Percentiles rank a stretch among this genome's conserved stretches.
Conservation (phyloP, 768 basidiomycete genomes). For the Phlegmacium glaucopus region DNA sequence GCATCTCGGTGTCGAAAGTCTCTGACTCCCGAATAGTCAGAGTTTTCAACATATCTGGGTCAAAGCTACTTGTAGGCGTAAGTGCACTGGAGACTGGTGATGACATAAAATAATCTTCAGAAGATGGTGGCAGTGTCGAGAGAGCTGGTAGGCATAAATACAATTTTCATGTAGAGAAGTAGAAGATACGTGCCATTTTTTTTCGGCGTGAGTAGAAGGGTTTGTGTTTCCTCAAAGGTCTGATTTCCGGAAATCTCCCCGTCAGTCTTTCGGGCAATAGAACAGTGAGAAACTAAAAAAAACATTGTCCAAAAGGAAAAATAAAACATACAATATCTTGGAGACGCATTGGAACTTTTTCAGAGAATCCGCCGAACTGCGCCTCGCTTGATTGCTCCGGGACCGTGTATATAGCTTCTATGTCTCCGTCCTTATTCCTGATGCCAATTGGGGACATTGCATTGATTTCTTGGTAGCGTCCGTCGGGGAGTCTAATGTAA, state of each 20-base stretch:
- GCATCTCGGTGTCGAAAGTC: slow-evolving; percentile 42
- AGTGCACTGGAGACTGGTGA: slow-evolving; percentile 28
- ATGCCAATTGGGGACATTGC: slow-evolving; percentile 51
- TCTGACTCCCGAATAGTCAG: slow-evolving; percentile 17
- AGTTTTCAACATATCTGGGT: slow-evolving; percentile 30
- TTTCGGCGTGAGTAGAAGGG: slow-evolving; percentile 22
- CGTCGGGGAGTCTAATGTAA: slow-evolving; percentile 33
- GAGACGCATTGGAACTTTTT: slow-evolving; percentile 50
- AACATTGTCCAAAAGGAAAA: not conserved
- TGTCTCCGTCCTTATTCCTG: slow-evolving; percentile 50
- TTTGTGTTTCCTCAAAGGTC: slow-evolving; percentile 50
- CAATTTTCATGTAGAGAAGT: not conserved
- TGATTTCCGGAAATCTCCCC: slow-evolving; percentile 9
- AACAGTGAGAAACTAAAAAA: not conserved
- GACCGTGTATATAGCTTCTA: slow-evolving; percentile 38
- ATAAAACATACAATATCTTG: slow-evolving; percentile 47
- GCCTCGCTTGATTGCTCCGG: slow-evolving; percentile 38
- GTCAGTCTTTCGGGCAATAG: slow-evolving; percentile 9
- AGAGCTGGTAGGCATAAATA: not conserved
- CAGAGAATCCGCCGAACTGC: slow-evolving; percentile 48
- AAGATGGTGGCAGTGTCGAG: slow-evolving; percentile 4
- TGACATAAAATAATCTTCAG: slow-evolving; percentile 7
- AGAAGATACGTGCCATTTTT: slow-evolving; percentile 1
- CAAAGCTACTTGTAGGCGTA: slow-evolving; percentile 11
- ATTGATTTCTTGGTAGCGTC: slow-evolving; percentile 25